A percentile compares a stretch with the other conserved stretches of the same genome.
Conservation (phyloP, 345 rosid genomes). For the Firmiana major region DNA sequence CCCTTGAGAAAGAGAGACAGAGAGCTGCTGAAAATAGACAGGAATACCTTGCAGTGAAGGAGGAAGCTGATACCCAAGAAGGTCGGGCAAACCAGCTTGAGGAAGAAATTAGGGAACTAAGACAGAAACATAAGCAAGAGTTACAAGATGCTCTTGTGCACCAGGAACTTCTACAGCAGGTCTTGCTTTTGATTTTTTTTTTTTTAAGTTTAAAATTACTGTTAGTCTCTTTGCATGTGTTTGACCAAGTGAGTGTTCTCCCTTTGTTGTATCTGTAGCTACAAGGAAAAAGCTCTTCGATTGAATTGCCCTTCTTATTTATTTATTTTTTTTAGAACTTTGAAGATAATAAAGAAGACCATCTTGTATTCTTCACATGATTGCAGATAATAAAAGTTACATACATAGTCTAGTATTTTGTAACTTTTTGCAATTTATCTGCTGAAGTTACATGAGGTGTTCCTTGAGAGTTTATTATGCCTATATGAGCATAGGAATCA, state of each 20-base stretch:
- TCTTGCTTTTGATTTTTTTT: slow-evolving; percentile 22
- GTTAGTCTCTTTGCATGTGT: neutral
- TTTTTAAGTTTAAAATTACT: neutral
- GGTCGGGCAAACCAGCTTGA: slow-evolving; percentile 90
- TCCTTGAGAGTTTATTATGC: neutral
- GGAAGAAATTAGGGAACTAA: slow-evolving; percentile 73
- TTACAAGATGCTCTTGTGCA: slow-evolving; percentile 77
- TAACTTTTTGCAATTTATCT: neutral
- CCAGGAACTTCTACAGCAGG: slow-evolving; percentile 86
- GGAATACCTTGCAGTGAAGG: slow-evolving; percentile 95
- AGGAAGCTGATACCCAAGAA: slow-evolving; percentile 93
- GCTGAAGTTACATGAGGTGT: neutral
- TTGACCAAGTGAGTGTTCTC: neutral
- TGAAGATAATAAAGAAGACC: neutral
- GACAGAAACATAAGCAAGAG: slow-evolving; percentile 85
- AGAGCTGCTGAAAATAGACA: slow-evolving; percentile 97
- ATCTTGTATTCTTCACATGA: neutral
- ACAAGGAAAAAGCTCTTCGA: neutral
- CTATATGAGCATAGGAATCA: neutral
- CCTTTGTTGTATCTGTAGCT: neutral
- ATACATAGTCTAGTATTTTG: neutral
- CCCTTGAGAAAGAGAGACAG: slow-evolving; percentile 97
- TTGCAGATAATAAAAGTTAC: neutral
- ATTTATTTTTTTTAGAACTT: neutral
- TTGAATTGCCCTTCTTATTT: neutral